Base-by-base conservation (phyloP, 116 monocot species). In the Cymodocea nodosa region DNA sequence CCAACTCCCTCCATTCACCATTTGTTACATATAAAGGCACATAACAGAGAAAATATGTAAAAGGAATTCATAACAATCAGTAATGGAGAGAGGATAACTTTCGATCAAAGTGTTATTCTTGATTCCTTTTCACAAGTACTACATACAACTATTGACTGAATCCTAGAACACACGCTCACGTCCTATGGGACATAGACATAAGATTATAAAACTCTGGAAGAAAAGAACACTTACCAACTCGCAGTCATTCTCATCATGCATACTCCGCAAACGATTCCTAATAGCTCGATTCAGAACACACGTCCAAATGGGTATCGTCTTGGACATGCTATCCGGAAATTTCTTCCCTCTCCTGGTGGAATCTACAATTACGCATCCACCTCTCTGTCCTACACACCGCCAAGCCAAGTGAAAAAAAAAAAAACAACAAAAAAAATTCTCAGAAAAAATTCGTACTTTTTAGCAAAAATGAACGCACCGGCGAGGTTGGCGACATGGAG, bases 281-380 rank as follows among this genome's bases (percentile, higher is more conserved):
- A 94, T 83, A 10, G 85, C 85, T 10, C 95, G 75, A 73, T 95
- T 95, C 35, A 95, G 61, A 50, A 95, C 83, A 36, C 90, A 95
- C 2, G 80, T 65, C 95, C 95, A 95, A 56, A 95, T 87, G 11
- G 95, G 95, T 65, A 95, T 95, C 18, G 95, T 95, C 74, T 90
- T 95, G 37, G 95, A 95, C 95, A 95, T 85, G 76, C 90, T 90
- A 68, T 95, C 95, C 2, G 95, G 95, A 76, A 90, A 95, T 14
- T 87, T 65, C 44, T 95, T 95, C 62, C 95, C 95, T 59, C 81
- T 95, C 25, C 90, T 68, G 0, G 95, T 95, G 6, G 95, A 95
- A 83, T 95, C 95, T 1, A 90, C 90, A 51, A 95, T 76, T 52
- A 90, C 78, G 58, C 87, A 90, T 12, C 95, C 95, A 25, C 90